Base-by-base conservation (phyloP, 2,329 filamentous ascomycete species). In the Penicillium carneum region DNA sequence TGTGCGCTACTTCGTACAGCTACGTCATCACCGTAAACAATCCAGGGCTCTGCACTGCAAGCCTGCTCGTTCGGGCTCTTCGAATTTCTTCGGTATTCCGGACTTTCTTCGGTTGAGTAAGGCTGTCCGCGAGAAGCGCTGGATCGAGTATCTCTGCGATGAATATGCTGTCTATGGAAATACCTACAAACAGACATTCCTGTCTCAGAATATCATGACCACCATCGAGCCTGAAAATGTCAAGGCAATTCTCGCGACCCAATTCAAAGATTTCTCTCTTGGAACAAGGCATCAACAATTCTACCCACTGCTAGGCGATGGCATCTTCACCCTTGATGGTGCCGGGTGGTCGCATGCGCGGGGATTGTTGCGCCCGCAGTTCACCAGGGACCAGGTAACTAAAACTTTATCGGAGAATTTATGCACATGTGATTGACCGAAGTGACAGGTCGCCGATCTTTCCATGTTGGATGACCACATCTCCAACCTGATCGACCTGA, bases 221-320 rank as follows among this genome's bases (percentile, higher is more conserved):
- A 79, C 78, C 1, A 71, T 69, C 20, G 78, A 80, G 8, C 77
- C 78, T 5, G 74, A 79, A 59, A 96, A 96, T 74, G 87, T 96
- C 80, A 96, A 96, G 76, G 90, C 92, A 9, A 83, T 97, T 26
- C 81, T 97, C 9, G 90, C 92, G 0, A 91, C 89, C 0, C 91
- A 96, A 72, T 97, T 97, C 74, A 79, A 80, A 49, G 90, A 95
- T 70, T 97, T 89, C 69, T 90, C 91, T 66, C 92, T 97, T 74
- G 92, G 93, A 6, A 82, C 88, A 62, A 79, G 94, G 67, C 81
- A 96, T 33, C 90, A 91, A 26, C 87, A 93, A 79, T 74, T 76
- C 59, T 70, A 70, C 29, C 79, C 79, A 1, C 65, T 80, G 45
- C 66, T 81, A 4, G 79, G 78, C 0, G 74, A 77, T 78, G 82